Conservation (phyloP, 495 filamentous ascomycete species). For the Penicillium daleae region DNA sequence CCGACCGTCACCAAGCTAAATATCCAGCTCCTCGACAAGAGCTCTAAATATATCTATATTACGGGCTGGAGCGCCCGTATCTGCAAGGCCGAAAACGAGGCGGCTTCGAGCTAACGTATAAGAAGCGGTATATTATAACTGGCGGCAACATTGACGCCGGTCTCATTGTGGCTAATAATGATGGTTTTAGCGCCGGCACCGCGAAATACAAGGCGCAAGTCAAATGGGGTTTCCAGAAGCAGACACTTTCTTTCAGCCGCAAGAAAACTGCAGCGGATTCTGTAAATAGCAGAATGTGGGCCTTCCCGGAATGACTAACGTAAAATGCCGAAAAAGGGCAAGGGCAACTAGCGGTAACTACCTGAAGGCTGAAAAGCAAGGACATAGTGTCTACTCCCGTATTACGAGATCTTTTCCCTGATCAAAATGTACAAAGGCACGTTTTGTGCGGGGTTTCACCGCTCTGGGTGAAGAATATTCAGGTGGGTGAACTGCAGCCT, state of each 20-base stretch:
- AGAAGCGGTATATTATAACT: conserved; percentile 18
- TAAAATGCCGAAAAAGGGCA: conserved; percentile 20
- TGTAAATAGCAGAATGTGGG: conserved; percentile 10
- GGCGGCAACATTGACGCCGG: conserved; percentile 10
- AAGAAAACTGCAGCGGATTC: conserved; percentile 9
- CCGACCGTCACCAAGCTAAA: conserved; percentile 11
- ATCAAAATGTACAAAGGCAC: too few relatives aligned
- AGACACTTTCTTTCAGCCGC: conserved; percentile 19
- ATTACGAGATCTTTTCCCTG: too few relatives aligned
- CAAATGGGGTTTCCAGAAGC: conserved; percentile 16
- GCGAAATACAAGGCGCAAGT: conserved; percentile 22
- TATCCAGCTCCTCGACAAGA: conserved; percentile 19
- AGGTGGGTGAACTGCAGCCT: too few relatives aligned
- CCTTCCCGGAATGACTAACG: conserved; percentile 12
- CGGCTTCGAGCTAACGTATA: conserved; percentile 19
- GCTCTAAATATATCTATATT: conserved; percentile 12
- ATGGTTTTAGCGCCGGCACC: conserved; percentile 14
- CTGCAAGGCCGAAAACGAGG: conserved; percentile 16
- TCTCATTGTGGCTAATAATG: conserved; percentile 15
- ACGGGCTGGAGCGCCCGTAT: conserved; percentile 20
- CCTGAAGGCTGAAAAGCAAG: too few relatives aligned
- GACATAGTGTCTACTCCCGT: too few relatives aligned
- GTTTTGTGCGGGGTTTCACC: too few relatives aligned
- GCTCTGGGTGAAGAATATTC: too few relatives aligned
- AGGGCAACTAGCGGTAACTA: too few relatives aligned